phyloP scores from a whole-genome alignment of 1,284 basidiomycete genomes.

The Mycosarcoma mackinlayi region DNA sequence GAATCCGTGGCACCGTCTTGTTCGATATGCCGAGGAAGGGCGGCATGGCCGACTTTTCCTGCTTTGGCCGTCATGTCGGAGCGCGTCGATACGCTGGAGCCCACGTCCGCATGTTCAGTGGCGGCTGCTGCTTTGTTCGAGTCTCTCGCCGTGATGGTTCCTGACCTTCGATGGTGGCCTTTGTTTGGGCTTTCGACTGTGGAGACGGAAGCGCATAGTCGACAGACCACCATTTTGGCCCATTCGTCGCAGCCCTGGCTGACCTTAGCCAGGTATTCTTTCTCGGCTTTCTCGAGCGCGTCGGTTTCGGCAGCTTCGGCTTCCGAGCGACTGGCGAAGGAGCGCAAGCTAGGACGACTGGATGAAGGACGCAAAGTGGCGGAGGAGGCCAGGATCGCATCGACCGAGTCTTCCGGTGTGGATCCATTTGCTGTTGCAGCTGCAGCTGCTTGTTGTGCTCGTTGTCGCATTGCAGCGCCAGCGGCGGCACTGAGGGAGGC shows the following conservation, averaged over 20 bases:
- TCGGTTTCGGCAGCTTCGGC: slow-evolving; percentile 53
- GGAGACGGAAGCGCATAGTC: slow-evolving; percentile 34
- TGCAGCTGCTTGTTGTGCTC: slow-evolving; percentile 30
- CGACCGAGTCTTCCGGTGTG: slow-evolving; percentile 29
- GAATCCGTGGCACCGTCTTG: background rate
- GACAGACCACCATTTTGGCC: slow-evolving; percentile 55
- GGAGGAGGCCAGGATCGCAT: slow-evolving; percentile 12
- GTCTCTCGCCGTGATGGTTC: slow-evolving; percentile 41
- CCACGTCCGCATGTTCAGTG: background rate
- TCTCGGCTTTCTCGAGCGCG: slow-evolving; percentile 49
- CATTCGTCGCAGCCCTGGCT: slow-evolving; percentile 50
- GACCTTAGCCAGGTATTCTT: slow-evolving; percentile 39
- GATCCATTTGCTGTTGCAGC: slow-evolving; percentile 14
- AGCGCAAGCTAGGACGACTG: slow-evolving; percentile 37
- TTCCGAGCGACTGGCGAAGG: slow-evolving; percentile 35
- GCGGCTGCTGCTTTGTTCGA: slow-evolving; percentile 9
- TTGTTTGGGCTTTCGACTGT: slow-evolving; percentile 8
- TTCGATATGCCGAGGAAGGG: background rate
- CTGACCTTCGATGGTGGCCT: slow-evolving; percentile 22
- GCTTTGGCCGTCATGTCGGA: slow-evolving; percentile 50
- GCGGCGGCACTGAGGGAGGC: slow-evolving; percentile 55
- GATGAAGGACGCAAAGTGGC: slow-evolving; percentile 22
- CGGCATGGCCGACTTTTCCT: slow-evolving; percentile 17
- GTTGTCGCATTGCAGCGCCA: slow-evolving; percentile 45
- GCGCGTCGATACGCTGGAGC: slow-evolving; percentile 40